Conservation (phyloP, 176 grass and related monocot genomes). For the Oryza meyeriana region DNA sequence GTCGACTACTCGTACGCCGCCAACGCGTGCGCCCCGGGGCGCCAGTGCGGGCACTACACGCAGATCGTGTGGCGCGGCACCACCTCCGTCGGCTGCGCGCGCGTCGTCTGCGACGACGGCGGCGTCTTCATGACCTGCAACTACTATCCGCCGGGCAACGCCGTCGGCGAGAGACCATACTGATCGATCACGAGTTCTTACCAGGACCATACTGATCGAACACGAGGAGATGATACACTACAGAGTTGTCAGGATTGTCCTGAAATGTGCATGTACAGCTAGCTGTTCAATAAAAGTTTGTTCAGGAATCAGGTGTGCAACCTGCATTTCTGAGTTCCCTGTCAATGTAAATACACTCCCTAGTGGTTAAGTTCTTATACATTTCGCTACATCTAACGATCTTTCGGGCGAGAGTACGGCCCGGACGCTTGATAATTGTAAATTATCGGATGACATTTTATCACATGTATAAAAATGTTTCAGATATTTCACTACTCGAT, state of each 20-base stretch:
- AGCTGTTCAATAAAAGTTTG: not conserved
- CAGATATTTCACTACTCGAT: too few species aligned
- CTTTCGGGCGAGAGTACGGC: too few species aligned
- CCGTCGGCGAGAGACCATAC: slow-evolving; percentile 55
- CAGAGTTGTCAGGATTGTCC: not conserved
- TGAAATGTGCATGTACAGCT: not conserved
- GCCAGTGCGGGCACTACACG: slow-evolving; percentile 67
- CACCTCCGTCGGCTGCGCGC: slow-evolving; percentile 35
- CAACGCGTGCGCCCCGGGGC: slow-evolving; percentile 47
- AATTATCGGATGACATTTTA: too few species aligned
- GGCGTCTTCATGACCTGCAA: slow-evolving; percentile 73
- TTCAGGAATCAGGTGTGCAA: not conserved
- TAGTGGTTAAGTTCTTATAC: too few species aligned
- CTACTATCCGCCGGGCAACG: slow-evolving; percentile 69
- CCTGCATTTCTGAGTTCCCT: not conserved
- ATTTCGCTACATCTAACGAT: too few species aligned
- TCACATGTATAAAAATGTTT: too few species aligned
- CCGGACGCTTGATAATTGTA: too few species aligned
- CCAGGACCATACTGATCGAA: too few species aligned
- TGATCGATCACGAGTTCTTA: not conserved
- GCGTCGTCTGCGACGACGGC: slow-evolving; percentile 51
- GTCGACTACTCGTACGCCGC: slow-evolving; percentile 54
- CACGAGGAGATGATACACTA: not conserved
- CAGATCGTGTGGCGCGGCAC: slow-evolving; percentile 76
- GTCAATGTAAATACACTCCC: not conserved